These are phyloP conservation scores for Penicillium steckii DNA, from an alignment of 495 filamentous ascomycete species.

Conservation along the genomic window DNA sequence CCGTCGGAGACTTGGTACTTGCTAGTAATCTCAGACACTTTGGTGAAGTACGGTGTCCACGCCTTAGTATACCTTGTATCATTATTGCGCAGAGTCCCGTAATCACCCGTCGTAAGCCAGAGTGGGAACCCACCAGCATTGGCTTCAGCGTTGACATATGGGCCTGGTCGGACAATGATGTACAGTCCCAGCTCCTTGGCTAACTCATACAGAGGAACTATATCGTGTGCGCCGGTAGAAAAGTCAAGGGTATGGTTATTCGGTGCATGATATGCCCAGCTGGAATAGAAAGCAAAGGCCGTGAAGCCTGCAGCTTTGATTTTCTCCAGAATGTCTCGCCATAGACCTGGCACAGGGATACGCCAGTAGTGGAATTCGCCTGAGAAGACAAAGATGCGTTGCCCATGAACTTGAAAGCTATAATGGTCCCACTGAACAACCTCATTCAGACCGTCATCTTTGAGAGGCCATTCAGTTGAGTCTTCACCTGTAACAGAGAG, in stretches of 20 bases:
- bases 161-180: slow-evolving; percentile 37
- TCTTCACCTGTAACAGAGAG: slow-evolving; percentile 17
- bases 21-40: slow-evolving; percentile 48
- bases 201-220: slow-evolving; percentile 51
- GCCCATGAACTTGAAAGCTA: slow-evolving; percentile 54
- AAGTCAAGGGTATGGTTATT: slow-evolving; percentile 55
- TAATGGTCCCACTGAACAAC: slow-evolving; percentile 58
- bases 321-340: slow-evolving; percentile 61
- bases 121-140: slow-evolving; percentile 58
- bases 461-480: slow-evolving; percentile 43
- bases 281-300: slow-evolving; percentile 53
- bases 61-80: slow-evolving; percentile 57
- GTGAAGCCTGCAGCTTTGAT: slow-evolving; percentile 62
- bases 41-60: slow-evolving; percentile 46
- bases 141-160: slow-evolving; percentile 51
- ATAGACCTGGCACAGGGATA: slow-evolving; percentile 56
- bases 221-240: slow-evolving; percentile 51
- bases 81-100: slow-evolving; percentile 56
- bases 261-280: slow-evolving; percentile 58
- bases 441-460: slow-evolving; percentile 49
- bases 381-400: slow-evolving; percentile 58
- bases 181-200: slow-evolving; percentile 50
- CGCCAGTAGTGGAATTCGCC: slow-evolving; percentile 64
- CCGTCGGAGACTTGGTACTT: slow-evolving; percentile 56
- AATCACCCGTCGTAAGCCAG: slow-evolving; percentile 62